These are phyloP conservation scores for Diplodia seriata DNA, from an alignment of 2,329 filamentous ascomycete genomes.

Conservation along the genomic window DNA sequence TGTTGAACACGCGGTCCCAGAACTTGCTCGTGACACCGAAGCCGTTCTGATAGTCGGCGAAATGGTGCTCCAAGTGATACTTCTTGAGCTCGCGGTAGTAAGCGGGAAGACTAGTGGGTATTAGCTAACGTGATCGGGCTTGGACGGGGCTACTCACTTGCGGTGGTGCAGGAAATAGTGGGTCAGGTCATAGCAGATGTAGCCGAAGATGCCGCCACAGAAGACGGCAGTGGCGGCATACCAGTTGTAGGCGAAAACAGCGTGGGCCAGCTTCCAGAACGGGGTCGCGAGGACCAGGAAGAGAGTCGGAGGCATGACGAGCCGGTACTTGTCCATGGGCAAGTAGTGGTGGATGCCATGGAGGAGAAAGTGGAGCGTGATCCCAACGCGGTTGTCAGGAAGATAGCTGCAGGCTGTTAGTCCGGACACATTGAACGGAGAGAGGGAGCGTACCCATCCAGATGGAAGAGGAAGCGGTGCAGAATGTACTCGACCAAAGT, in stretches of 20 bases:
- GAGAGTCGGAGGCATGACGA: conserved; percentile 94
- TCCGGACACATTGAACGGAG: not conserved
- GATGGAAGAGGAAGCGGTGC: conserved; percentile 91
- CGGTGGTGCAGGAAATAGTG: conserved; percentile 99
- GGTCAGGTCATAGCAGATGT: conserved; percentile 94
- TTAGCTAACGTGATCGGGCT: conserved; percentile 32
- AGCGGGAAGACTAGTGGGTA: conserved; percentile 68
- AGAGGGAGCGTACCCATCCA: conserved; percentile 75
- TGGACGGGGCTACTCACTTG: conserved; percentile 62
- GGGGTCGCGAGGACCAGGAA: conserved; percentile 84
- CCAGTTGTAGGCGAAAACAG: conserved; percentile 85
- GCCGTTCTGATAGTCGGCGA: conserved; percentile 95
- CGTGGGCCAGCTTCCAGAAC: conserved; percentile 90
- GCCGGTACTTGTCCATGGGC: conserved; percentile 97
- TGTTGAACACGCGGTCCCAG: conserved; percentile 94
- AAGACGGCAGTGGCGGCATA: conserved; percentile 77
- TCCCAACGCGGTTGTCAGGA: conserved; percentile 85
- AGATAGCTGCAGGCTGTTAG: conserved; percentile 67
- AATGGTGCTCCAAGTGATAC: conserved; percentile 96
- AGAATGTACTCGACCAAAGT: conserved; percentile 87
- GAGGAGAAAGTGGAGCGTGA: conserved; percentile 90
- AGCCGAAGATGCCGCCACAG: conserved; percentile 92
- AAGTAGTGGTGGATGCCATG: conserved; percentile 98
- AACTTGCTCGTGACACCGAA: conserved; percentile 96
- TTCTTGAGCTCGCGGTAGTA: conserved; percentile 96